Percentiles rank a stretch among this genome's conserved stretches.
These are phyloP conservation scores for Globisporangium sylvaticum DNA, from an alignment of 352 stramenopile species.

Conservation along the genomic window DNA sequence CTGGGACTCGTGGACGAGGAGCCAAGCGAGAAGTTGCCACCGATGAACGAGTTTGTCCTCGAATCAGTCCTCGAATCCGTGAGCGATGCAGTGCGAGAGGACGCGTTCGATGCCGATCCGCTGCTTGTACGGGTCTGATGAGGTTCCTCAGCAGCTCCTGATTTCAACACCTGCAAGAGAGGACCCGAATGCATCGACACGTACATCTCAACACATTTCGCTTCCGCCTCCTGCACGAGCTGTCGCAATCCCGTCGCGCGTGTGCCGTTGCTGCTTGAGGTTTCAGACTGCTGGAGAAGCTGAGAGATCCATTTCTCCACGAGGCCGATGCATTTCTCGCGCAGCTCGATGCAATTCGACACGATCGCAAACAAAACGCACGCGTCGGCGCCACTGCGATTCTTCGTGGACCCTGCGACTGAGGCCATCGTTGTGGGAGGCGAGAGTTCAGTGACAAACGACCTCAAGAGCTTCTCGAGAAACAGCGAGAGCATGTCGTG, in stretches of 20 bases:
- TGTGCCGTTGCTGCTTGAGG: constrained; percentile 10
- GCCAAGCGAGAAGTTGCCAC: constrained; percentile 21
- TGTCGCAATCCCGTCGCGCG: constrained; percentile 28
- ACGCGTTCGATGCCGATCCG: constrained; percentile 8
- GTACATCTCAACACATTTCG: constrained; percentile 61
- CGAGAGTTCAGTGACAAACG: constrained; percentile 37
- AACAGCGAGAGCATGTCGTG: constrained; percentile 47
- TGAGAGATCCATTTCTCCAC: constrained; percentile 47
- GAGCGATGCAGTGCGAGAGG: constrained; percentile 27
- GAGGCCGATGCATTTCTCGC: constrained; percentile 41
- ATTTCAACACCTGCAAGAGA: constrained; percentile 43
- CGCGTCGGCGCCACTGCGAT: constrained; percentile 31
- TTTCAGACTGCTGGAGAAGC: constrained; percentile 27
- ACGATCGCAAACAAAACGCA: constrained; percentile 67
- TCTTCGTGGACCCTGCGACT: constrained; percentile 17
- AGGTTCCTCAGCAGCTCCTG: constrained; percentile 45
- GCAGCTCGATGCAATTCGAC: constrained; percentile 69
- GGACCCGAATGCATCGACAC: constrained; percentile 46
- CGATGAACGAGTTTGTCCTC: constrained; percentile 20
- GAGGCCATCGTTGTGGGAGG: constrained; percentile 34
- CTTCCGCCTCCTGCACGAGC: constrained; percentile 41
- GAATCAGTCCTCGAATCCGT: constrained; percentile 28
- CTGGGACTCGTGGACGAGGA: constrained; percentile 11
- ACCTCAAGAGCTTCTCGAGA: constrained; percentile 39
- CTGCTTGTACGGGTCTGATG: constrained; percentile 21